phyloP scores from a whole-genome alignment of 2,329 filamentous ascomycete species.

The Phialemoniopsis sp. region DNA sequence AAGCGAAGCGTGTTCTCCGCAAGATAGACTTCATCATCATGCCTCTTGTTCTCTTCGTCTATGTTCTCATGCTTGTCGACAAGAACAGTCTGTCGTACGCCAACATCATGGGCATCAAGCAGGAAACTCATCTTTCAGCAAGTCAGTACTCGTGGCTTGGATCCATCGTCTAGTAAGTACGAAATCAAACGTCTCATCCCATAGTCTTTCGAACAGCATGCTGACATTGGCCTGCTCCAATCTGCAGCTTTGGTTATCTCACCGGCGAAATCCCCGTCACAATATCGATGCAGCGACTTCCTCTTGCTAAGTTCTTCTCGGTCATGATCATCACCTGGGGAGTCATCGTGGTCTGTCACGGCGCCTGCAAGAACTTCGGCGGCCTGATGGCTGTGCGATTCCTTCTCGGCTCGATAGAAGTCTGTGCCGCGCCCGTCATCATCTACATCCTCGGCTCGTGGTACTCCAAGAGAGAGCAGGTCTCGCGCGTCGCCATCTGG shows the following conservation, averaged over 20 bases:
- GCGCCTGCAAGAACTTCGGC: background rate
- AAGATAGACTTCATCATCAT: constrained; percentile 8
- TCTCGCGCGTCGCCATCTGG: constrained; percentile 1
- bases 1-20: constrained; percentile 7
- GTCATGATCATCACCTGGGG: constrained; percentile 1
- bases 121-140: constrained; percentile 1
- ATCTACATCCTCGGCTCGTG: constrained; percentile 1
- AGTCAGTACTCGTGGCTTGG: constrained; percentile 2
- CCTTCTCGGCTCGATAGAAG: constrained; percentile 1
- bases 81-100: constrained; percentile 3
- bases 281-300: constrained; percentile 1
- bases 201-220: no score
- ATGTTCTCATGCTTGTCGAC: constrained; percentile 5
- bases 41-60: constrained; percentile 6
- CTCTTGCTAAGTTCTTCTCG: constrained; percentile 1
- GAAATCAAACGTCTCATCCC: background rate
- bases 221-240: no score
- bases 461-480: constrained; percentile 2
- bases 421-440: background rate
- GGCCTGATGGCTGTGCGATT: background rate
- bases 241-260: constrained; percentile 4
- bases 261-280: constrained; percentile 1
- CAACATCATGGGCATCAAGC: constrained; percentile 3
- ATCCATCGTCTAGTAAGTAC: constrained; percentile 3
- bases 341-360: background rate